Percentiles rank a stretch among this genome's conserved stretches.
These are phyloP conservation scores for Gomphus bonarii DNA, from an alignment of 1,284 basidiomycete species.

Conservation along the genomic window DNA sequence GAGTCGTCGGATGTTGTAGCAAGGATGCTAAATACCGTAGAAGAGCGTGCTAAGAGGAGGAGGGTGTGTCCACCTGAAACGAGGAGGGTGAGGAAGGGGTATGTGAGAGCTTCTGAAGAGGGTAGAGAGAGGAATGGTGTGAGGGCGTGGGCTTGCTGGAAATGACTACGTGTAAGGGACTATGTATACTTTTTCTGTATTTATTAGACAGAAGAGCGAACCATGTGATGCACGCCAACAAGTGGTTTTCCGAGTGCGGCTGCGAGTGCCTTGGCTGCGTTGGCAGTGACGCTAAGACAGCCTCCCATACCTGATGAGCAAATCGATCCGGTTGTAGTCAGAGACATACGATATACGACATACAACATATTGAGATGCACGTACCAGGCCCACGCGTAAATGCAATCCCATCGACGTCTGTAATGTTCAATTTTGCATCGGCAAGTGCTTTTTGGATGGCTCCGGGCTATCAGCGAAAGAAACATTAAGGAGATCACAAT, in stretches of 20 bases:
- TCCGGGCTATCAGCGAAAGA: conserved; percentile 42
- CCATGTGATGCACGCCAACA: conserved; percentile 93
- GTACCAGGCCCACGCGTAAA: conserved; percentile 84
- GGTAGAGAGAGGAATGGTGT: conserved; percentile 70
- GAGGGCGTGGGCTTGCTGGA: conserved; percentile 87
- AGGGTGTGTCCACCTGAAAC: conserved; percentile 90
- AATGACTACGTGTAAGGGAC: neutral
- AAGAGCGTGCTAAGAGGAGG: conserved; percentile 61
- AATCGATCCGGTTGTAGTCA: neutral
- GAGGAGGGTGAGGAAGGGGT: conserved; percentile 82
- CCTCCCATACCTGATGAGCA: conserved; percentile 56
- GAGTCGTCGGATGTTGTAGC: conserved; percentile 70
- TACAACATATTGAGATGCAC: conserved; percentile 7
- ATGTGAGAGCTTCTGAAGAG: conserved; percentile 39
- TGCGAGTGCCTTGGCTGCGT: conserved; percentile 74
- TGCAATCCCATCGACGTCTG: conserved; percentile 76
- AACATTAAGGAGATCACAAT: neutral
- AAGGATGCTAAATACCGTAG: conserved; percentile 55
- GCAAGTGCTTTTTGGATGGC: conserved; percentile 61
- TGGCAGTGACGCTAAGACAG: conserved; percentile 68
- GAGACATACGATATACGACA: neutral
- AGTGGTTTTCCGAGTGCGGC: conserved; percentile 69
- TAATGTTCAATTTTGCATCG: conserved; percentile 47
- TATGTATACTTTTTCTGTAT: too few species aligned
- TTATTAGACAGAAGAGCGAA: conserved; percentile 22